These are phyloP conservation scores for Trapa incisa DNA, from an alignment of 345 rosid genomes.

Conservation along the genomic window DNA sequence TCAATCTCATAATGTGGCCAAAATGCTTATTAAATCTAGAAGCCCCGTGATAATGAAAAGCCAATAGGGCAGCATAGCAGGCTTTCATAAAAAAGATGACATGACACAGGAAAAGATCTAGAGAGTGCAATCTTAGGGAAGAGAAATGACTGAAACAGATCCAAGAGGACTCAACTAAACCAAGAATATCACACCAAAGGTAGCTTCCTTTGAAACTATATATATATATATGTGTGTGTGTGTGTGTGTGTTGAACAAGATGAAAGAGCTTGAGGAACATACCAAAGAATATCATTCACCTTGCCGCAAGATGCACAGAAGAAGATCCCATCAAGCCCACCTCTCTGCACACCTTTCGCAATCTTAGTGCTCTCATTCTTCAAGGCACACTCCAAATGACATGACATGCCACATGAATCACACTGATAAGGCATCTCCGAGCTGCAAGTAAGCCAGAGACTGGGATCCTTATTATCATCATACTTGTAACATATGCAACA, in stretches of 20 bases:
- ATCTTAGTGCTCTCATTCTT: conserved; percentile 56
- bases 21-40: too few species aligned
- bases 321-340: conserved; percentile 62
- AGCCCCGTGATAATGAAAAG: neutral
- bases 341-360: conserved; percentile 31
- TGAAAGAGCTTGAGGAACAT: conserved; percentile 8
- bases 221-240: neutral
- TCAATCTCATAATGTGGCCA: neutral
- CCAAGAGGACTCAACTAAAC: too few species aligned
- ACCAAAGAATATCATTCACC: conserved; percentile 81
- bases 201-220: neutral
- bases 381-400: conserved; percentile 83
- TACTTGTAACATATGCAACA: conserved; percentile 73
- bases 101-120: too few species aligned
- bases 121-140: too few species aligned
- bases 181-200: neutral
- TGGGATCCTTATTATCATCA: conserved; percentile 93
- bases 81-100: neutral
- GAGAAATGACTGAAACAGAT: too few species aligned
- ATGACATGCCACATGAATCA: conserved; percentile 70
- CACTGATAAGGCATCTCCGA: conserved; percentile 52
- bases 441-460: conserved; percentile 79
- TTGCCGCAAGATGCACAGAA: conserved; percentile 62
- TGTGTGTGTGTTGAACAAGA: neutral
- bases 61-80: neutral